phyloP scores from a whole-genome alignment of 768 basidiomycete species.

The Suillus decipiens region DNA sequence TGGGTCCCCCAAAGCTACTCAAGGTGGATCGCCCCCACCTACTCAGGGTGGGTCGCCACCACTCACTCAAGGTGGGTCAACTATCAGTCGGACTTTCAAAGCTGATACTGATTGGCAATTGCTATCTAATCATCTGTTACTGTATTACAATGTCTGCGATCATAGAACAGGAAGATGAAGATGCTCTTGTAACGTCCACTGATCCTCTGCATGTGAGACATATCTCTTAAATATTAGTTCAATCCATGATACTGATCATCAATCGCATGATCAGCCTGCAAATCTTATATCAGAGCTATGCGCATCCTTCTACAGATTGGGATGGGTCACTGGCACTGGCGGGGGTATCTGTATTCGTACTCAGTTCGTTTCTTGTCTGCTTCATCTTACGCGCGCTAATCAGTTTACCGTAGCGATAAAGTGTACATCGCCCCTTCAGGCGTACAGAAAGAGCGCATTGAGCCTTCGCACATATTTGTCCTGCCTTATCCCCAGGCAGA shows the following conservation, averaged over 20 bases:
- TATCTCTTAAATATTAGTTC: not conserved
- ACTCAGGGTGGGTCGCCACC: too few species aligned
- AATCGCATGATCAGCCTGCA: conserved; percentile 60
- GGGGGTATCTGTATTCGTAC: conserved; percentile 76
- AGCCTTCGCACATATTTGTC: conserved; percentile 84
- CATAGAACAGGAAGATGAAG: conserved; percentile 30
- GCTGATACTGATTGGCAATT: not conserved
- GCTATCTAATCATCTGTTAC: not conserved
- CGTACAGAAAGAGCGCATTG: conserved; percentile 88
- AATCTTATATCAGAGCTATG: conserved; percentile 89
- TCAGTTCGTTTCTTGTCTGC: conserved; percentile 45
- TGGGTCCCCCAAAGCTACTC: too few species aligned
- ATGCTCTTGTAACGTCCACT: conserved; percentile 56
- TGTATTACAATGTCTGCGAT: not conserved
- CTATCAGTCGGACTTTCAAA: not conserved
- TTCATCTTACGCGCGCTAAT: not conserved
- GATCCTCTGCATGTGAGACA: conserved; percentile 63
- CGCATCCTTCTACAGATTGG: conserved; percentile 79
- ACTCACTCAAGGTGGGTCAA: too few species aligned
- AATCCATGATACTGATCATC: not conserved
- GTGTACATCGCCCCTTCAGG: conserved; percentile 89
- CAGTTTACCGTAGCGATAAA: conserved; percentile 50
- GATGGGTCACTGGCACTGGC: conserved; percentile 93
- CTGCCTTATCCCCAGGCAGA: conserved; percentile 71
- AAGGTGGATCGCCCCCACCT: too few species aligned